Conservation (phyloP, 169 alveolate species). For the Perkinsus marinus region DNA sequence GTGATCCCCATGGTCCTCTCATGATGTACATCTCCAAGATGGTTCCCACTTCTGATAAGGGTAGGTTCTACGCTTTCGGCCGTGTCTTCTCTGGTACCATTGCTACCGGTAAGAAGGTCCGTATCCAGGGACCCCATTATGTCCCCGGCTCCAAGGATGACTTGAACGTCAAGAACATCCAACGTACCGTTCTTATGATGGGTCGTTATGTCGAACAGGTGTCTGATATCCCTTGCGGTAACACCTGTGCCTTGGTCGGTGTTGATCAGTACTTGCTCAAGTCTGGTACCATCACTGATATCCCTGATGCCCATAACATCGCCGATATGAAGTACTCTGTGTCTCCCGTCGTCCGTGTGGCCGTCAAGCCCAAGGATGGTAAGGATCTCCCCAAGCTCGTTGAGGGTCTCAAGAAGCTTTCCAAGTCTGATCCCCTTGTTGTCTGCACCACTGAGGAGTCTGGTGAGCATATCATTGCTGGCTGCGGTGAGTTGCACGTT, state of each 20-base stretch:
- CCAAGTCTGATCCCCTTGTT: conserved; percentile 96
- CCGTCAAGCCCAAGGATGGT: conserved; percentile 94
- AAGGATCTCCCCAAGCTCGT: conserved; percentile 96
- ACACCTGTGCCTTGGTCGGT: conserved; percentile 96
- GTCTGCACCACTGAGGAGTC: conserved; percentile 91
- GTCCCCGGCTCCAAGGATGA: conserved; percentile 96
- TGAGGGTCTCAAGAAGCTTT: conserved; percentile 91
- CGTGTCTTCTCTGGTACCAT: conserved; percentile 99
- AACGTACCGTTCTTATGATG: conserved; percentile 97
- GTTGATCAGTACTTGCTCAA: conserved; percentile 92
- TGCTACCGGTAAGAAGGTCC: conserved; percentile 83
- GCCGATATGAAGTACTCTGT: conserved; percentile 98
- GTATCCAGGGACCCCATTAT: conserved; percentile 98
- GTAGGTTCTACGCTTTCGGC: conserved; percentile 99
- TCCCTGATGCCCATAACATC: conserved; percentile 88
- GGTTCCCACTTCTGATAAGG: conserved; percentile 98
- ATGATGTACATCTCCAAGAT: conserved; percentile 98
- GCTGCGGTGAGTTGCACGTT: conserved; percentile 98
- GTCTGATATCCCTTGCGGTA: conserved; percentile 97
- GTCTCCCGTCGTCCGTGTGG: conserved; percentile 98
- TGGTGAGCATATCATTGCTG: conserved; percentile 94
- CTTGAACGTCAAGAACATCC: conserved; percentile 81
- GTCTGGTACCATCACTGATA: conserved; percentile 93
- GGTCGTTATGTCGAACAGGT: conserved; percentile 89
- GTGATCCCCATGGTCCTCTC: conserved; percentile 96